These are phyloP conservation scores for Perilla frutescens DNA, from an alignment of 257 asterid genomes.

Conservation along the genomic window DNA sequence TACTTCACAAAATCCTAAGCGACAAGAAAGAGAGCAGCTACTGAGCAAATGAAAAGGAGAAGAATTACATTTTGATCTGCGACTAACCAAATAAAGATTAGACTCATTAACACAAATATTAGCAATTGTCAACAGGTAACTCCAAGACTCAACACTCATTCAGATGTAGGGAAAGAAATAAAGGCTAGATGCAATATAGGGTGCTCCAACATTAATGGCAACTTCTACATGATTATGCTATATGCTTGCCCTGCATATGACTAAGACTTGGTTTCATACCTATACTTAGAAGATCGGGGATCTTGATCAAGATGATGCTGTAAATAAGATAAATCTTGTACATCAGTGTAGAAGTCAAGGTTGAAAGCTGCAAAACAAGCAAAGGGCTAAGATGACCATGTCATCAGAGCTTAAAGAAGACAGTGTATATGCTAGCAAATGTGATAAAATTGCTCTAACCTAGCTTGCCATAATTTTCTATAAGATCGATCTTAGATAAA, in stretches of 20 bases:
- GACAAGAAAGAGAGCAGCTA: background rate
- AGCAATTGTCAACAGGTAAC: background rate
- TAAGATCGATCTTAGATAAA: slow-evolving; percentile 92
- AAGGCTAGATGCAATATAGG: slow-evolving; percentile 8
- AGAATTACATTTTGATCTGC: background rate
- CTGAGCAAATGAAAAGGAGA: background rate
- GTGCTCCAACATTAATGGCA: background rate
- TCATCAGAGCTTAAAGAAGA: slow-evolving; percentile 22
- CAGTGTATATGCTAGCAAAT: slow-evolving; percentile 10
- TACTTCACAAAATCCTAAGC: background rate
- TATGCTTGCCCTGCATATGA: slow-evolving; percentile 16
- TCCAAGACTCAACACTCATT: background rate
- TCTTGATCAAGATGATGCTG: slow-evolving; percentile 86
- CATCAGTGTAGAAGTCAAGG: slow-evolving; percentile 97
- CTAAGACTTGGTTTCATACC: slow-evolving; percentile 47
- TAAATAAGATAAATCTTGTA: slow-evolving; percentile 82
- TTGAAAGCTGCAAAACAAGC: slow-evolving; percentile 74
- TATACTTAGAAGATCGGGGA: slow-evolving; percentile 84
- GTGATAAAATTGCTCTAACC: slow-evolving; percentile 54
- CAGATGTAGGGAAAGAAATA: slow-evolving; percentile 8
- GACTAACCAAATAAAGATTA: too few relatives aligned
- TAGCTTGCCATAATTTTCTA: slow-evolving; percentile 87
- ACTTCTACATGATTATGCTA: slow-evolving; percentile 1
- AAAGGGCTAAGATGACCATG: slow-evolving; percentile 22
- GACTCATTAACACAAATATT: too few relatives aligned